Evolutionary conservation across 2,329 filamentous ascomycete species (phyloP), one percentile per base, ranked within the genome.

Genomic region (Phoma herbarum): DNA sequence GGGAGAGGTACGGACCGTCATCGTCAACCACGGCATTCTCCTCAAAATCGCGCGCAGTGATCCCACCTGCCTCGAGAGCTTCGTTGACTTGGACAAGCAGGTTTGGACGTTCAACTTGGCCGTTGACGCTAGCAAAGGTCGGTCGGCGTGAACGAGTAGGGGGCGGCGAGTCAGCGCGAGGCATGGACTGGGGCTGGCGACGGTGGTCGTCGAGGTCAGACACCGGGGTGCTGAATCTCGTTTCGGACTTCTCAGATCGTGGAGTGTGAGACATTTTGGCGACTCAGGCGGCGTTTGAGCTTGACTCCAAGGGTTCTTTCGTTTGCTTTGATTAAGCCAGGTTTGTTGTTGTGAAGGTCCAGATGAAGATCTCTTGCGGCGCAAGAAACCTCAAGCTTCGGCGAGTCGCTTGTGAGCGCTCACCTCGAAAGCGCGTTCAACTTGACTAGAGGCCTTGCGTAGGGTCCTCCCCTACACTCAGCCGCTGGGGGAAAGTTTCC

Each of bases 151-250:
- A 81, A 65, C 74, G 80, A 60, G 70, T 73, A 23, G 64, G 74
- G 62, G 75, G 73, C 14, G 85, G 85, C 62, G 86, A 85, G 12
- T 88, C 85, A 29, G 81, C 77, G 43, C 86, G 85, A 59, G 87
- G 88, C 23, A 88, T 78, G 35, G 88, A 85, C 23, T 83, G 78
- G 4, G 83, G 78, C 72, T 90, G 89, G 72, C 88, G 82, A 58
- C 92, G 90, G 80, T 97, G 93, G 75, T 97, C 93, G 75, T 97
- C 92, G 46, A 97, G 85, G 74, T 93, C 89, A 61, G 89, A 89
- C 61, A 93, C 86, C 14, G 90, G 90, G 56, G 89, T 88, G 77
- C 87, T 86, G 78, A 89, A 92, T 69, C 88, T 85, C 69, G 85
- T 85, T 70, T 87, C 84, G 55, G 85, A 81, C 64, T 76, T 80